phyloP scores from a whole-genome alignment of 306 rosid genomes.

The Dalbergia cochinchinensis region DNA sequence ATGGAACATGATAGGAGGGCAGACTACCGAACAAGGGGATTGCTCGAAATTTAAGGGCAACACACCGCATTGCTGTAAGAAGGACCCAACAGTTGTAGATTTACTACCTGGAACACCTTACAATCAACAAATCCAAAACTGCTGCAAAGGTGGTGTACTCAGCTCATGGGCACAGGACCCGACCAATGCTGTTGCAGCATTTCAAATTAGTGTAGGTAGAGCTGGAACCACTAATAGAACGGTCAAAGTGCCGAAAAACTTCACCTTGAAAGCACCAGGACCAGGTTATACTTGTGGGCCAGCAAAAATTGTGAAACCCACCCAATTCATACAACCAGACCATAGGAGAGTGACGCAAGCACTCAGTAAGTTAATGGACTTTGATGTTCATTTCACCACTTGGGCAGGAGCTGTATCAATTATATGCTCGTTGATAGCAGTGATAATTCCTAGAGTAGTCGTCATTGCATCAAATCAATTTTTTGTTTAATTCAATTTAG shows the following conservation, averaged over 20 bases:
- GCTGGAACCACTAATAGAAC: constrained; percentile 79
- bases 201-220: constrained; percentile 82
- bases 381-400: too few species aligned
- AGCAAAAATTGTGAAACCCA: constrained; percentile 66
- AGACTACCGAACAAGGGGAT: constrained; percentile 91
- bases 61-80: constrained; percentile 81
- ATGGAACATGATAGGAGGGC: constrained; percentile 83
- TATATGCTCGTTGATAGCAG: constrained; percentile 91
- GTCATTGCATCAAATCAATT: constrained; percentile 77
- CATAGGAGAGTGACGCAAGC: constrained; percentile 88
- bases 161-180: constrained; percentile 85
- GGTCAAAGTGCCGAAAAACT: constrained; percentile 69
- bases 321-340: constrained; percentile 60
- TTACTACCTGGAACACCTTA: constrained; percentile 85
- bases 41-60: constrained; percentile 72
- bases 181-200: constrained; percentile 62
- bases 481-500: too few species aligned
- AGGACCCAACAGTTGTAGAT: constrained; percentile 75
- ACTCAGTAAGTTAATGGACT: constrained; percentile 65
- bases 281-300: constrained; percentile 90
- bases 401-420: constrained; percentile 68
- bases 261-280: constrained; percentile 82
- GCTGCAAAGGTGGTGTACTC: constrained; percentile 94
- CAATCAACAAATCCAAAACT: constrained; percentile 80
- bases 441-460: constrained; percentile 79